Percentiles rank a stretch among this genome's conserved stretches.
Evolutionary conservation across 176 grass and related monocot genomes (phyloP).

Genomic region (Avena insularis): DNA sequence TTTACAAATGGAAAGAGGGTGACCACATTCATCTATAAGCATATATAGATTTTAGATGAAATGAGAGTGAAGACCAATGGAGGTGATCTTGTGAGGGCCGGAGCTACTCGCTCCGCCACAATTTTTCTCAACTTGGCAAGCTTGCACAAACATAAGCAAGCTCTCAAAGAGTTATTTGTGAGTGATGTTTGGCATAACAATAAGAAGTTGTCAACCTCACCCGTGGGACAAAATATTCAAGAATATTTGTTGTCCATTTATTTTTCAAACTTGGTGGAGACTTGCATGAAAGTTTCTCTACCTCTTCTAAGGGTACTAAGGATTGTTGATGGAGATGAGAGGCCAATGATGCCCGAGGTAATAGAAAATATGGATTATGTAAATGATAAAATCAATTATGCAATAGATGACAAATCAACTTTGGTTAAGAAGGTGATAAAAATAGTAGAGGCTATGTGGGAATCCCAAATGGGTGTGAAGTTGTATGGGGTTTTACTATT

Average conservation of each 20-base stretch:
- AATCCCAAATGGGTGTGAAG: conserved; percentile 3
- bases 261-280: not conserved
- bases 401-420: not conserved
- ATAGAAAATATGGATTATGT: not conserved
- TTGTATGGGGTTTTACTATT: not conserved
- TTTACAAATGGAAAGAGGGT: not conserved
- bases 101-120: not conserved
- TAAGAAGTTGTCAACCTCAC: not conserved
- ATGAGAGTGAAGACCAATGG: not conserved
- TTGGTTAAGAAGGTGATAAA: not conserved
- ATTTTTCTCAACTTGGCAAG: conserved; percentile 13
- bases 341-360: not conserved
- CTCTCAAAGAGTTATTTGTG: not conserved
- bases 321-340: not conserved
- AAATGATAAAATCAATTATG: not conserved
- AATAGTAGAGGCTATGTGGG: not conserved
- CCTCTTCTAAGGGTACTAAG: not conserved
- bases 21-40: not conserved
- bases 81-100: not conserved
- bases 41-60: not conserved
- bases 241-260: not conserved
- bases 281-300: not conserved
- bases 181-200: not conserved
- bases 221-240: not conserved
- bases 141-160: not conserved